phyloP scores from a whole-genome alignment of 495 filamentous ascomycete genomes.

The Astrothelium macrocarpum region DNA sequence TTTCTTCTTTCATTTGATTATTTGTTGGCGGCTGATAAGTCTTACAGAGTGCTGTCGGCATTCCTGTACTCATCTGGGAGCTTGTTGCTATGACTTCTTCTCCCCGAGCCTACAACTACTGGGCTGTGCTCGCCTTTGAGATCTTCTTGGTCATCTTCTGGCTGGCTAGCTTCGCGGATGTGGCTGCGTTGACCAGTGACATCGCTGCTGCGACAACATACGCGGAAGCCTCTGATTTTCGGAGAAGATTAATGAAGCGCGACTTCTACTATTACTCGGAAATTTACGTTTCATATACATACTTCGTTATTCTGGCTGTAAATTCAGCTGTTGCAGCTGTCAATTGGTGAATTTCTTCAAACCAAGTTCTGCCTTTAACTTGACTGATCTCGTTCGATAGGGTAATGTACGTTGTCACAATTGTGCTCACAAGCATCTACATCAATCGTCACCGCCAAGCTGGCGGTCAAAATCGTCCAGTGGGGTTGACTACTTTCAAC shows the following conservation, averaged over 20 bases:
- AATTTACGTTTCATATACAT: not conserved
- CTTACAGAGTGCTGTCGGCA: not conserved
- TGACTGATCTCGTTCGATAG: not conserved
- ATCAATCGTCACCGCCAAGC: not conserved
- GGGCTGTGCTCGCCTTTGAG: constrained; percentile 1
- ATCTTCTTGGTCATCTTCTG: constrained; percentile 3
- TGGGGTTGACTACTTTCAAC: not conserved
- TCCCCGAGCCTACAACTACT: not conserved
- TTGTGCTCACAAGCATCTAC: not conserved
- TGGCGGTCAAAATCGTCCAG: not conserved
- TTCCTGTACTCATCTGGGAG: constrained; percentile 1
- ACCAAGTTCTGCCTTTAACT: not conserved
- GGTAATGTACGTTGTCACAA: constrained; percentile 1
- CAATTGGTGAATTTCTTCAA: not conserved
- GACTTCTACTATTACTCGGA: not conserved
- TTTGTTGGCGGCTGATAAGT: not conserved
- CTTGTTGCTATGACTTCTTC: not conserved
- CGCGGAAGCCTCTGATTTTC: not conserved
- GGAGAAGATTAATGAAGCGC: not conserved
- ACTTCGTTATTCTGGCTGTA: not conserved
- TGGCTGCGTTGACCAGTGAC: not conserved
- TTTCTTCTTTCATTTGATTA: not conserved
- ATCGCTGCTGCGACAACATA: not conserved
- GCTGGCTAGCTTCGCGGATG: not conserved
- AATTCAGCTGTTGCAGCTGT: not conserved